These are phyloP conservation scores for Microsporum ferrugineum DNA, from an alignment of 2,329 filamentous ascomycete genomes.

Conservation along the genomic window DNA sequence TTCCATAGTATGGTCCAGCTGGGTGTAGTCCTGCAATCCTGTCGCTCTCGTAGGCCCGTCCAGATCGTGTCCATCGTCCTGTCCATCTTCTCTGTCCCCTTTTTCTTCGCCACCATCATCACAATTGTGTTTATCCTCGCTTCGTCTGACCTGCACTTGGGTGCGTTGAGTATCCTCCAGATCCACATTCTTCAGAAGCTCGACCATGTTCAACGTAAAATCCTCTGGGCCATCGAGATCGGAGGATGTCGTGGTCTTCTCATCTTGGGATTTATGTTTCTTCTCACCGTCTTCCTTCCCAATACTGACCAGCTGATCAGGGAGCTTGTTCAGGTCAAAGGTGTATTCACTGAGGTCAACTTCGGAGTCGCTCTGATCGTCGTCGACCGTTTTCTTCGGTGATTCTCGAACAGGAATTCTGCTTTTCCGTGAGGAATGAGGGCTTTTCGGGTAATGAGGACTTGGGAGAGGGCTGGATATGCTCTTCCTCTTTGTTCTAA, in stretches of 20 bases:
- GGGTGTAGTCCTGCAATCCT: constrained; percentile 29
- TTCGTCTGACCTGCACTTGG: neutral
- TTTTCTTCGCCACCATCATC: constrained; percentile 3
- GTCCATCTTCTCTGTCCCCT: constrained; percentile 7
- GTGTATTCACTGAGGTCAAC: constrained; percentile 31
- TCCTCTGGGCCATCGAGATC: constrained; percentile 33
- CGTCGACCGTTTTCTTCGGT: constrained; percentile 10
- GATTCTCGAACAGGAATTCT: neutral
- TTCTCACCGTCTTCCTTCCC: constrained; percentile 9
- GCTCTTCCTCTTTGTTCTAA: neutral
- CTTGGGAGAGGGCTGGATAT: neutral
- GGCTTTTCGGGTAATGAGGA: neutral
- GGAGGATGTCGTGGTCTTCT: constrained; percentile 18
- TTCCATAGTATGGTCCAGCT: constrained; percentile 33
- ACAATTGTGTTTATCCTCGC: constrained; percentile 13
- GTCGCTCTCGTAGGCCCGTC: constrained; percentile 21
- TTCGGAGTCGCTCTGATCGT: constrained; percentile 26
- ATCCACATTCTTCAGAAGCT: constrained; percentile 25
- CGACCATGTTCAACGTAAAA: constrained; percentile 33
- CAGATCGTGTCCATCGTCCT: constrained; percentile 15
- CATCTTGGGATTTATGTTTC: constrained; percentile 21
- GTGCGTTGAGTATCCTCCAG: neutral
- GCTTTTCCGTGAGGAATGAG: neutral
- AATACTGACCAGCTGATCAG: constrained; percentile 19
- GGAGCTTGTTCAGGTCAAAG: constrained; percentile 30